Evolutionary conservation across 306 rosid genomes (phyloP).

Genomic region (Fragaria iinumae): DNA sequence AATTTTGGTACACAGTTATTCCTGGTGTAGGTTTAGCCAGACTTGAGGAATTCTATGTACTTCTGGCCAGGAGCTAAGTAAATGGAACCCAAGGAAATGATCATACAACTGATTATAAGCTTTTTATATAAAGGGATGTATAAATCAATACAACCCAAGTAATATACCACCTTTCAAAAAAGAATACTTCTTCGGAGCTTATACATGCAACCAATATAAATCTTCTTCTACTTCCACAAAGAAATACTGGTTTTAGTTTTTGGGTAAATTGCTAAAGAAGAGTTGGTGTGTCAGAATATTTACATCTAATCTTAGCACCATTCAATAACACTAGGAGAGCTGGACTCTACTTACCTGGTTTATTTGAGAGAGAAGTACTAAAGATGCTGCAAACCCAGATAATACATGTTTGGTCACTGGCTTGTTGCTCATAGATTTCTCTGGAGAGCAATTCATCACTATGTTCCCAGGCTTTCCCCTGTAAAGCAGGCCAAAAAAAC

Average conservation of each 20-base stretch:
- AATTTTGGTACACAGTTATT: not conserved
- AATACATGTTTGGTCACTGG: conserved; percentile 54
- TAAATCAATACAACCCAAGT: too few relatives aligned
- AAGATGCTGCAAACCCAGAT: conserved; percentile 71
- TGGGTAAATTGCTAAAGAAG: not conserved
- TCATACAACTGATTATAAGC: not conserved
- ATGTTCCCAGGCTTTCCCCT: conserved; percentile 54
- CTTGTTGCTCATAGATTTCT: conserved; percentile 42
- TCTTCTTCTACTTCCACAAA: conserved; percentile 10
- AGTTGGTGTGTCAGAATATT: conserved; percentile 12
- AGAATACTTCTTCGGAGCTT: not conserved
- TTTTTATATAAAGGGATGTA: not conserved
- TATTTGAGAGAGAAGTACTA: conserved; percentile 58
- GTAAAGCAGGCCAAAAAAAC: conserved; percentile 30
- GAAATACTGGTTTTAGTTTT: not conserved
- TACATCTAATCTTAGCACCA: not conserved
- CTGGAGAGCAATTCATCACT: conserved; percentile 45
- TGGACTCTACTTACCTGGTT: conserved; percentile 55
- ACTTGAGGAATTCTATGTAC: not conserved
- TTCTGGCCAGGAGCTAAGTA: conserved; percentile 7
- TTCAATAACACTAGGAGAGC: conserved; percentile 10
- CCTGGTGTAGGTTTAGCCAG: conserved; percentile 3
- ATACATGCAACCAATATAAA: not conserved
- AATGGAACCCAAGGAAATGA: not conserved
- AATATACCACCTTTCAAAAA: not conserved